Percentiles rank a stretch among this genome's conserved stretches.
phyloP scores from a whole-genome alignment of 495 filamentous ascomycete genomes.

The Jackrogersella minutella region DNA sequence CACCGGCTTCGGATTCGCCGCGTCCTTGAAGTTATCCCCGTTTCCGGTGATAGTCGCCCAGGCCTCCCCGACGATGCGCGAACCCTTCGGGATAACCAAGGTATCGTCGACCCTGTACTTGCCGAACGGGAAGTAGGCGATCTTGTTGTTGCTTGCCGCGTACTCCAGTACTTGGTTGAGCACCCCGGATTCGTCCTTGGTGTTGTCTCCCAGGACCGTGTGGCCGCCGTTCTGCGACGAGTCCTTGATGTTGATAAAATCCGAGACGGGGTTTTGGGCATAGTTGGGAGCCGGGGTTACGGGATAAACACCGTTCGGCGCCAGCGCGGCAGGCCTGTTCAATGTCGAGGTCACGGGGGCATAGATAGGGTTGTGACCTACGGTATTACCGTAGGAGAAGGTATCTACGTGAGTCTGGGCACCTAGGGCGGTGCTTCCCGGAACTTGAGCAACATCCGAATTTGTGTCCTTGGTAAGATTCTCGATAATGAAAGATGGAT shows the following conservation, averaged over 20 bases:
- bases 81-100: constrained; percentile 62
- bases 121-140: constrained; percentile 59
- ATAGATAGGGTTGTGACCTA: constrained; percentile 68
- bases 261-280: constrained; percentile 41
- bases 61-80: constrained; percentile 58
- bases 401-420: constrained; percentile 41
- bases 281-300: constrained; percentile 50
- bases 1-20: constrained; percentile 60
- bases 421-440: constrained; percentile 37
- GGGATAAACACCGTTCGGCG: constrained; percentile 47
- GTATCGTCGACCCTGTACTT: constrained; percentile 59
- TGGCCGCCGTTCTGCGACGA: constrained; percentile 51
- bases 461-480: constrained; percentile 51
- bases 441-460: constrained; percentile 45
- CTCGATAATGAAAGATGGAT: constrained; percentile 52
- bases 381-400: constrained; percentile 60
- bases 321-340: constrained; percentile 41
- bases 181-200: constrained; percentile 48
- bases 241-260: constrained; percentile 58
- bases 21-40: constrained; percentile 62
- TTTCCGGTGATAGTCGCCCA: constrained; percentile 58
- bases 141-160: constrained; percentile 47
- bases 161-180: constrained; percentile 51
- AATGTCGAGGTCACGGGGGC: constrained; percentile 52
- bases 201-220: constrained; percentile 48